Base-by-base conservation (phyloP, 2,329 filamentous ascomycete genomes). In the Cercospora janseana region DNA sequence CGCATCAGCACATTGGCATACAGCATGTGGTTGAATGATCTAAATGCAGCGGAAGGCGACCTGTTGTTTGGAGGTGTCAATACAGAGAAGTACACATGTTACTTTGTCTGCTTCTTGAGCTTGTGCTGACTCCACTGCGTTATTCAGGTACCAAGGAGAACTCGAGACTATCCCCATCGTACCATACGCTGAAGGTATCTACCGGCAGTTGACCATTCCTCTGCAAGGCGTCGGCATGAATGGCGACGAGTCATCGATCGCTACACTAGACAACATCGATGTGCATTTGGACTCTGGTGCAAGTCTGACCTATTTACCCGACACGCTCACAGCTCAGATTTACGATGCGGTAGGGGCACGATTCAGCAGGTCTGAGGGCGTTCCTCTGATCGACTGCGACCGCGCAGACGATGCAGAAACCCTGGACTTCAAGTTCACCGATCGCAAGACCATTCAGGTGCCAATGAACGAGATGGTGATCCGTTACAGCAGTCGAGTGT, bases 61-160 rank as follows among this genome's bases (percentile, higher is more conserved):
- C 83, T 92, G 51, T 73, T 92, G 1, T 92, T 92, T 60, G 88
- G 88, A 29, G 88, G 86, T n/a, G 81, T 91, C 52, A 86, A 92
- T 64, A 87, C 81, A 0, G 79, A 77, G 52, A 91, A 91, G 45
- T 49, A 46, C 6, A 64, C 8, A 15, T 6, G 5, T 32, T 5
- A 32, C 8, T 9, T 21, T 0, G n/a, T 15, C 8, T 24, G 4
- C 15, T 10, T 44, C 3, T 26, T 28, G 7, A 21, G 18, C 4
- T 7, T 2, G 5, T n/a, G 23, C 41, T 32, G 9, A 44, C 41
- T 10, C 6, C 12, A 1, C 9, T 1, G 10, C 7, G 26, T n/a
- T 10, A n/a, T 1, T 7, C 16, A 44, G 41, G 18, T 92, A 82
- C 68, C 63, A 73, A 0, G 87, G 86, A 42, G 67, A 79, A 2